These are phyloP conservation scores for Enterocytospora artemiae DNA, from an alignment of 371 early-diverging fungal species.

Conservation along the genomic window DNA sequence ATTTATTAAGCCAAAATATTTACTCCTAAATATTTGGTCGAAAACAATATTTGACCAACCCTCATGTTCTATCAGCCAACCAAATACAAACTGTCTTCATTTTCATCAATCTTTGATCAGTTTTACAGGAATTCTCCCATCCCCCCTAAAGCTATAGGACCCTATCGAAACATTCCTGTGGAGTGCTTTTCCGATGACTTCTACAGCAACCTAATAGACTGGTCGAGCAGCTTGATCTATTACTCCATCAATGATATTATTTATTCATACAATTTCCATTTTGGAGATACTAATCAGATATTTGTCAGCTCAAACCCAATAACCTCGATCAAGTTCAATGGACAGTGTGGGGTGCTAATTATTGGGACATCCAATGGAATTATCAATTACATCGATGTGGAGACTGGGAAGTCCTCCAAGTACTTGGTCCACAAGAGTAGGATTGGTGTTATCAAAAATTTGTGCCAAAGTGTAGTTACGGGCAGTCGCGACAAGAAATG, in stretches of 20 bases:
- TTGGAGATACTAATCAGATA: constrained; percentile 29
- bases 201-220: constrained; percentile 56
- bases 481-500: constrained; percentile 55
- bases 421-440: constrained; percentile 45
- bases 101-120: too few species aligned
- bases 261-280: constrained; percentile 50
- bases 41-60: neutral
- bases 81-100: too few species aligned
- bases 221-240: constrained; percentile 51
- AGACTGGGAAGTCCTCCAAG: constrained; percentile 13
- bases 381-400: constrained; percentile 18
- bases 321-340: constrained; percentile 46
- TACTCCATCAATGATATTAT: constrained; percentile 50
- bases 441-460: constrained; percentile 53
- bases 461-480: constrained; percentile 38
- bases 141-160: neutral
- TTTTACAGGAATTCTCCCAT: too few species aligned
- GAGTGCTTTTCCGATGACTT: constrained; percentile 56
- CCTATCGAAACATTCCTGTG: neutral
- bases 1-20: neutral
- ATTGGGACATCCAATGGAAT: constrained; percentile 40
- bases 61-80: too few species aligned
- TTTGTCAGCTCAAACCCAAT: constrained; percentile 25
- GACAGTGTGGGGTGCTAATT: constrained; percentile 19
- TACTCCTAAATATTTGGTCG: neutral